Base-by-base conservation (phyloP, 1,284 basidiomycete genomes). In the Pseudozyma sp. region DNA sequence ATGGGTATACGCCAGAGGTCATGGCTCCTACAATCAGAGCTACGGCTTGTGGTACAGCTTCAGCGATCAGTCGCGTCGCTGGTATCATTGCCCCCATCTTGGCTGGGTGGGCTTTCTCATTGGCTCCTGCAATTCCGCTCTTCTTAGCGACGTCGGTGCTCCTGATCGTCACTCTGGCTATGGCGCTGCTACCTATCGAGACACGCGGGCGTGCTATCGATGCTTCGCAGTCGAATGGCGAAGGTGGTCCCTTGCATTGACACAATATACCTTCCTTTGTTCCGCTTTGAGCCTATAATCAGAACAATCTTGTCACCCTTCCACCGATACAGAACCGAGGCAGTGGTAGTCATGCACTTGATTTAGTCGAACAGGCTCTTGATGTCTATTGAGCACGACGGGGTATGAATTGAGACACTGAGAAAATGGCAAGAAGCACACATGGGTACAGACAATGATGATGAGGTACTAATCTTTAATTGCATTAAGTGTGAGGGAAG, bases 1-100 rank as follows among this genome's bases (percentile, higher is more conserved):
- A 84, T 52, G 79, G 79, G 5, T 81, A 79, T 21, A 80, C 82
- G n/a, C 83, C 83, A 8, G 78, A 81, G 50, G 74, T 80, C 43
- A 83, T 84, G 63, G 64, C 71, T 7, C 79, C 80, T 5, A 71
- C 67, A 2, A 65, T 83, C 14, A 59, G 83, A 12, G 82, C 69
- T 10, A 81, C 83, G 9, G 83, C 78, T 2, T 78, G 77, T 44
- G 83, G 81, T 5, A 65, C 73, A 2, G 82, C 82, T 3, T 80
- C 76, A 11, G 82, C 82, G 14, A 69, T 80, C 47, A 77, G 79
- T 48, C 61, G 83, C 39, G 53, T 83, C 6, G 74, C 82, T 4
- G 82, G 83, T 13, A 83, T 84, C 52, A 25, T 79, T 7, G 83
- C 83, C 13, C 83, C 83, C 1, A 44, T 83, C 35, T 38, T 77